Evolutionary conservation across 2,329 filamentous ascomycete species (phyloP), one percentile per base, ranked within the genome.

Genomic region (Trichoderma afroharzianum): DNA sequence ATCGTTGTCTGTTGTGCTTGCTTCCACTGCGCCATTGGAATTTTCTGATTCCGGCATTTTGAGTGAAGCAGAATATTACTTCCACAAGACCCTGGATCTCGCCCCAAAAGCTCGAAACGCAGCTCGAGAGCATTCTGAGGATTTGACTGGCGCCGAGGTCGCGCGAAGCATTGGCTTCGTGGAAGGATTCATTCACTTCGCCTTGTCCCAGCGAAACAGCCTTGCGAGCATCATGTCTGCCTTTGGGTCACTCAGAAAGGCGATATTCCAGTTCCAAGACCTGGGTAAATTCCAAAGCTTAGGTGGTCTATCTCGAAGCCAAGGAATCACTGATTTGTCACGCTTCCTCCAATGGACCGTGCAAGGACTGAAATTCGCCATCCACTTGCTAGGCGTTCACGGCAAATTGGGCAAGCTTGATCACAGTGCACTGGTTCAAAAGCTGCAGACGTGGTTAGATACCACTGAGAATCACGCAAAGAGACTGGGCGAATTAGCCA

Each of bases 91-190:
- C 33, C 83, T 98, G 32, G 93, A 95, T 77, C 80, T 94, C 14
- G 88, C 92, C 74, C 88, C 91, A 18, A 87, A 87, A 74, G 88
- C 92, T 63, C 88, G 95, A 76, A 84, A 88, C 55, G 86, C 91
- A 33, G 84, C 89, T 11, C 86, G 90, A 74, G 91, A 93, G 64
- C 94, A 97, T 80, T 94, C 93, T 0, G 91, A 93, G 47, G 97
- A 99, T 74, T 83, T 99, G 50, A 97, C 92, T 58, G 87, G 90
- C 55, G 91, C 93, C 9, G 94, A 98, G 76, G 88, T 96, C 8
- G 87, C 88, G 55, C 88, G 95, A 77, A 95, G 94, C 78, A 87
- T 93, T 63, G 94, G 94, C 0, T 93, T 93, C 74, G 84, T 98
- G n/a, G 96, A 99, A 79, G 94, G 95, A 30, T 86, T 98, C 72